Conservation (phyloP, 2,329 filamentous ascomycete genomes). For the Cryoendolithus antarcticus region DNA sequence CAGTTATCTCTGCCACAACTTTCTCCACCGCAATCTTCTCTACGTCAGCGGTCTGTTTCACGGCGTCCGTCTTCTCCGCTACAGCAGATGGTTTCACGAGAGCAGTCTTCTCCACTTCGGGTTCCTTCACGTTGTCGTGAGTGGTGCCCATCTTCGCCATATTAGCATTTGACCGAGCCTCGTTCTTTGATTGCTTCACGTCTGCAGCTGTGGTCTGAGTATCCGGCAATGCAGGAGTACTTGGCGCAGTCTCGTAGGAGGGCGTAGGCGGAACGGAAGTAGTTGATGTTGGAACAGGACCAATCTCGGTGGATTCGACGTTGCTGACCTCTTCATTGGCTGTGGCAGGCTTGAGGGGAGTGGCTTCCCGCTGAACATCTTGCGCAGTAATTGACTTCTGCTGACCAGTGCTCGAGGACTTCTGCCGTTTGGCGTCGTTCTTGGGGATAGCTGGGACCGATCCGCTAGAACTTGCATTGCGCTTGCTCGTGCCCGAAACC, state of each 20-base stretch:
- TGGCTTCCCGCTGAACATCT: too few relatives aligned
- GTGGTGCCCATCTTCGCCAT: background rate
- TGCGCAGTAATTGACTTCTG: too few relatives aligned
- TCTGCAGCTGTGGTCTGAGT: background rate
- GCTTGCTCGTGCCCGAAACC: too few relatives aligned
- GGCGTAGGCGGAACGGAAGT: conserved; percentile 7
- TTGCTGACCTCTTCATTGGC: too few relatives aligned
- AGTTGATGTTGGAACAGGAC: too few relatives aligned
- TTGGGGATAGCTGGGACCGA: too few relatives aligned
- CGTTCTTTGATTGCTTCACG: background rate
- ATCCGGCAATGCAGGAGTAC: conserved; percentile 10
- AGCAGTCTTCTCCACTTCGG: background rate
- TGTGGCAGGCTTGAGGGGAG: too few relatives aligned
- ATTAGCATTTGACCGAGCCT: background rate
- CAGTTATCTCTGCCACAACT: too few relatives aligned
- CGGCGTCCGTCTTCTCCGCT: background rate
- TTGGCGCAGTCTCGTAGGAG: conserved; percentile 14
- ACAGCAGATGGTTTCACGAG: background rate
- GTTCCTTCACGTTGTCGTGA: background rate
- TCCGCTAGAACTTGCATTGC: too few relatives aligned
- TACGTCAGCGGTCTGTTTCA: background rate
- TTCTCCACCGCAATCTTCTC: background rate
- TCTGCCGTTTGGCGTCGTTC: too few relatives aligned
- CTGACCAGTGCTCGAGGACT: too few relatives aligned
- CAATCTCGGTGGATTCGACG: too few relatives aligned